Evolutionary conservation across 1,284 basidiomycete genomes (phyloP), one percentile per base, ranked within the genome.

Genomic region (Malassezia obtusa): DNA sequence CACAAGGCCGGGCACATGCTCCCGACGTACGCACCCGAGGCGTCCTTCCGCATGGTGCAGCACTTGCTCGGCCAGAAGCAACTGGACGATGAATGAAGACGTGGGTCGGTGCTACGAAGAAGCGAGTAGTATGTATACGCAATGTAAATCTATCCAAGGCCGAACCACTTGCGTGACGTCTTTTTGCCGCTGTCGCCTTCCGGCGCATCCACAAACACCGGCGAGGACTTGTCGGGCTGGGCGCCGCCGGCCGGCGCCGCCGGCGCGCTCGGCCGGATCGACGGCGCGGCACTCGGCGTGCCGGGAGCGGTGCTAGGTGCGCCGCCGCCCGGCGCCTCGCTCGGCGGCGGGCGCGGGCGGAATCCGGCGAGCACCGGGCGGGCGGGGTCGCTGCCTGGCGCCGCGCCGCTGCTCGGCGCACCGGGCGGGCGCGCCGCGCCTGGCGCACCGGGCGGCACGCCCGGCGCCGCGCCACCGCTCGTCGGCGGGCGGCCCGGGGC

Each of bases 41-140:
- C 61, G 0, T 59, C 62, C 2, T 70, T 52, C 58, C 47, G 62
- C n/a, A 52, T 64, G 24, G 46, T 62, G 10, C 53, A 70, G 39
- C 70, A 60, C 58, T 35, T 70, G 5, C 40, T 71, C 1, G 70
- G 70, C 8, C 52, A 67, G 25, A 58, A 68, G 19, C n/a, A n/a
- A n/a, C n/a, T 47, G 53, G 19, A 3, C 12, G 10, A 6, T 25
- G 24, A 24, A 14, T 4, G 2, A 38, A 31, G 30, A 31, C 4
- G n/a, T n/a, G n/a, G n/a, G n/a, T n/a, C n/a, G n/a, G n/a, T 36
- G 3, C 8, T 36, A 36, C 21, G 21, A 36, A 36, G n/a, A 36
- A 21, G n/a, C 21, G 6, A n/a, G 3, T 6, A 36, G n/a, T 21
- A 36, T 36, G n/a, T 21, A 36, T 36, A 21, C 21, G 3, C 21